These are phyloP conservation scores for Simplicillium aogashimaense DNA, from an alignment of 2,329 filamentous ascomycete genomes.

Conservation along the genomic window DNA sequence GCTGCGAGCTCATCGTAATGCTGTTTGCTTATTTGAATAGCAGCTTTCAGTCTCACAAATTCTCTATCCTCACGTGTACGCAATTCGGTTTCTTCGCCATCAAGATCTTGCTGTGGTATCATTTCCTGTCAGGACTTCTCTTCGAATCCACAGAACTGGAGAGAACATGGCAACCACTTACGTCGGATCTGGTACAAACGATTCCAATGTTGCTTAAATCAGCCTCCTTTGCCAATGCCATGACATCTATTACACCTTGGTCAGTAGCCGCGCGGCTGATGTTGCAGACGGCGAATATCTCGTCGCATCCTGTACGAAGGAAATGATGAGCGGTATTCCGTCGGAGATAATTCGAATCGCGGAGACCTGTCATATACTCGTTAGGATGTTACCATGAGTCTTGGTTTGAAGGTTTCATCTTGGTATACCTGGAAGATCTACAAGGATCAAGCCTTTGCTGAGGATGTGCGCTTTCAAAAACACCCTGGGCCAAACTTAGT, in stretches of 20 bases:
- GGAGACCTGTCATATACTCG: no score
- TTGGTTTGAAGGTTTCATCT: no score
- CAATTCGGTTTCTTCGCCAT: no score
- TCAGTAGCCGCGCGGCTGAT: slow-evolving; percentile 32
- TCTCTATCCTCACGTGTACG: no score
- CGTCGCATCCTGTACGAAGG: slow-evolving; percentile 31
- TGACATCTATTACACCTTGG: slow-evolving; percentile 26
- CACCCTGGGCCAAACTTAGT: no score
- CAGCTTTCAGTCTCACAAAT: neutral
- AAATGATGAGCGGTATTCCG: slow-evolving; percentile 33
- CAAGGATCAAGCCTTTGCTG: slow-evolving; percentile 35
- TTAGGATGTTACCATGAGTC: no score
- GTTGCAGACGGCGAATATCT: slow-evolving; percentile 33
- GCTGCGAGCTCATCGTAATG: neutral
- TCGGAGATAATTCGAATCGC: slow-evolving; percentile 34
- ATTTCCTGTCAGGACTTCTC: neutral
- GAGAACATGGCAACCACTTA: slow-evolving; percentile 8
- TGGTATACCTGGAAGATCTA: slow-evolving; percentile 40
- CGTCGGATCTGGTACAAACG: slow-evolving; percentile 31
- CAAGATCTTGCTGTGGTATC: neutral
- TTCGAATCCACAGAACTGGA: neutral
- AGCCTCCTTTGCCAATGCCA: slow-evolving; percentile 27
- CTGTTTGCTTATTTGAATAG: neutral
- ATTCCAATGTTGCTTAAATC: slow-evolving; percentile 29
- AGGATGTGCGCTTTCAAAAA: slow-evolving; percentile 33